Conservation (phyloP, 495 filamentous ascomycete species). For the Annulohypoxylon nitens region DNA sequence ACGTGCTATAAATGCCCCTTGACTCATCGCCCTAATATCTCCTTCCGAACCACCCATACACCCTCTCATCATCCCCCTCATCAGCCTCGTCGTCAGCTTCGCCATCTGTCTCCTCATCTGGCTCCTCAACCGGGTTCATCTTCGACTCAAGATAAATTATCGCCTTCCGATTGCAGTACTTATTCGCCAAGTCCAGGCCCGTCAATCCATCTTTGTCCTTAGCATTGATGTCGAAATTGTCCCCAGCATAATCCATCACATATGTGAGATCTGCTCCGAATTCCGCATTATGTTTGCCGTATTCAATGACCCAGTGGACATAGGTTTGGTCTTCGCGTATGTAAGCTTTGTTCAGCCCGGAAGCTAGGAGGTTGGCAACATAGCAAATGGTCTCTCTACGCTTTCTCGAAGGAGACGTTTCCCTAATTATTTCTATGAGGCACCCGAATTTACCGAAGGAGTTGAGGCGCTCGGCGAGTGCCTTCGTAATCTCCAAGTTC, state of each 20-base stretch:
- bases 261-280: neutral
- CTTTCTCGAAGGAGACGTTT: neutral
- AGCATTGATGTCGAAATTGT: neutral
- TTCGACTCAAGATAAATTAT: neutral
- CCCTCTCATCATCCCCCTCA: too few relatives aligned
- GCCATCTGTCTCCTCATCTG: too few relatives aligned
- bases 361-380: neutral
- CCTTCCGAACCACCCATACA: too few relatives aligned
- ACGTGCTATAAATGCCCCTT: too few relatives aligned
- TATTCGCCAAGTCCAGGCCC: neutral
- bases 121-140: neutral
- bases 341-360: neutral
- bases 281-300: neutral
- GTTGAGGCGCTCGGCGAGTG: slow-evolving; percentile 3
- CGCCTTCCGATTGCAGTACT: neutral
- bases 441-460: neutral
- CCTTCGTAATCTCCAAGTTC: neutral
- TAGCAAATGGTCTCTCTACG: neutral
- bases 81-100: too few relatives aligned
- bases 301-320: neutral
- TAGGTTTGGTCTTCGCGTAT: neutral
- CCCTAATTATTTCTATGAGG: neutral
- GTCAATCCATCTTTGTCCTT: neutral
- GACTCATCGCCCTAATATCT: too few relatives aligned
- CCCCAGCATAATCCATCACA: neutral